phyloP scores from a whole-genome alignment of 2,329 filamentous ascomycete genomes.

The Lasiodiplodia citricola region DNA sequence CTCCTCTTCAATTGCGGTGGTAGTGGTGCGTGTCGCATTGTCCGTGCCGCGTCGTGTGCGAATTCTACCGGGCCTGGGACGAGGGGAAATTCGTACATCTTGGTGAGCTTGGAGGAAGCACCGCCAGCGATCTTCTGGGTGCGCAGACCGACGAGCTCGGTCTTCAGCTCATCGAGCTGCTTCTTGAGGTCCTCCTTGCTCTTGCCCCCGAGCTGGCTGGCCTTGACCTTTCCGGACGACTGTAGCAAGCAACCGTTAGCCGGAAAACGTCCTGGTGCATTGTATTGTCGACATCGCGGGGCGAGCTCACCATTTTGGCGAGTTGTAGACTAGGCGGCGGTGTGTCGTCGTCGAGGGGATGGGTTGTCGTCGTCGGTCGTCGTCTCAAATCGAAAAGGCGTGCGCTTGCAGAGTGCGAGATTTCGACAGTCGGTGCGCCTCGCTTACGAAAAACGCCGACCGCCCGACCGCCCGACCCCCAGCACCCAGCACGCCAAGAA shows the following conservation, averaged over 20 bases:
- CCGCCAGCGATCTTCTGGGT: conserved; percentile 97
- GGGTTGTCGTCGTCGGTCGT: conserved; percentile 29
- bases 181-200: conserved; percentile 98
- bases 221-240: conserved; percentile 83
- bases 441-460: conserved; percentile 24
- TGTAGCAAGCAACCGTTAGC: conserved; percentile 44
- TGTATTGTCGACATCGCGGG: conserved; percentile 17
- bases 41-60: conserved; percentile 1
- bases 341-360: conserved; percentile 24
- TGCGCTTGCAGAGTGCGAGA: conserved; percentile 15
- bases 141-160: conserved; percentile 92
- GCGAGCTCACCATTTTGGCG: conserved; percentile 42
- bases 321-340: conserved; percentile 34
- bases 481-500: conserved; percentile 2
- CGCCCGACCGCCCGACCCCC: not conserved
- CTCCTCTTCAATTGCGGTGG: conserved; percentile 5
- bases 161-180: conserved; percentile 94
- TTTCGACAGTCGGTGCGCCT: conserved; percentile 26
- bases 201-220: conserved; percentile 97
- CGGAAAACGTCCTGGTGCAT: conserved; percentile 27
- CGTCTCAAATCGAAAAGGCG: conserved; percentile 24
- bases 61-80: conserved; percentile 35
- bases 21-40: conserved; percentile 3
- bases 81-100: conserved; percentile 73
- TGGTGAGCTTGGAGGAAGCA: conserved; percentile 93